A percentile compares a stretch with the other conserved stretches of the same genome.
phyloP scores from a whole-genome alignment of 306 rosid species.

The Quercus glauca region DNA sequence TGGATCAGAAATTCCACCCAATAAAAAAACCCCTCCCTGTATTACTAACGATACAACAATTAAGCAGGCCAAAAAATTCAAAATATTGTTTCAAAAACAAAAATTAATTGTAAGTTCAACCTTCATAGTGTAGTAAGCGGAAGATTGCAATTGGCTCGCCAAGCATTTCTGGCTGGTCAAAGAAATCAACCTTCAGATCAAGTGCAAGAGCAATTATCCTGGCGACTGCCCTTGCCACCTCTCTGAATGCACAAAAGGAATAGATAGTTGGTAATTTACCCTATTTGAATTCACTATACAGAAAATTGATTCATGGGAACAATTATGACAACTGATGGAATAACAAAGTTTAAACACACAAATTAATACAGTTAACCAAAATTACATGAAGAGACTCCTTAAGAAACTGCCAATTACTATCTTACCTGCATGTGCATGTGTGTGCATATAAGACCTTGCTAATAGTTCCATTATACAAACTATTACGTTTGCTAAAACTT shows the following conservation, averaged over 20 bases:
- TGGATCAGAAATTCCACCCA: conserved; percentile 74
- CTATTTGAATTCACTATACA: neutral
- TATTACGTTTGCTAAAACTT: conserved; percentile 33
- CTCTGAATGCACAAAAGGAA: conserved; percentile 38
- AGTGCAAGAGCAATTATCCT: conserved; percentile 85
- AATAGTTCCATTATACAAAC: neutral
- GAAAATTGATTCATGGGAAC: neutral
- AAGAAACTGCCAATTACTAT: neutral
- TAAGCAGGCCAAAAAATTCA: neutral
- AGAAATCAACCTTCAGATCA: conserved; percentile 60
- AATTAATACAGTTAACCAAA: neutral
- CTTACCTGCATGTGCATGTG: neutral
- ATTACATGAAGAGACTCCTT: neutral
- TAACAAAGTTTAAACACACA: neutral
- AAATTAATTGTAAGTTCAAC: conserved; percentile 26
- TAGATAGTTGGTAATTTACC: neutral
- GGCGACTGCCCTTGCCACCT: conserved; percentile 64
- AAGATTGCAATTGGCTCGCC: conserved; percentile 71
- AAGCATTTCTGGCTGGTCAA: conserved; percentile 66
- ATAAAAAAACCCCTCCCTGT: neutral
- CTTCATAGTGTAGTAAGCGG: conserved; percentile 81
- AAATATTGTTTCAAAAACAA: neutral
- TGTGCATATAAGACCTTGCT: neutral
- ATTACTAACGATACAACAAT: neutral
- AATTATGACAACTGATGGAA: neutral